phyloP scores from a whole-genome alignment of 805 yeast genomes.

The Suhomyces sp. region DNA sequence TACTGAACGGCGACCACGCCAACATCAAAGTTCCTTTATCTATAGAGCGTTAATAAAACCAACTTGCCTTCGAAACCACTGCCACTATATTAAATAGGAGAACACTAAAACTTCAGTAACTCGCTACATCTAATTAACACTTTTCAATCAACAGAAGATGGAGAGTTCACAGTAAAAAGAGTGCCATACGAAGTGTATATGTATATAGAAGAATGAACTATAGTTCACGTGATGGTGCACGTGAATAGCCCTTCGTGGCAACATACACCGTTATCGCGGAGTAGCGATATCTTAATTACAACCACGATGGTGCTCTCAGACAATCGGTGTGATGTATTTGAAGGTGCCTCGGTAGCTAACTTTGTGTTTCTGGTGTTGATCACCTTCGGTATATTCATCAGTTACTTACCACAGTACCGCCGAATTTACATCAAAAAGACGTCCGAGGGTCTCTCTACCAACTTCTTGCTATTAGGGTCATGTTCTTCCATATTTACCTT shows the following conservation, averaged over 20 bases:
- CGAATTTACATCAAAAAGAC: conserved; percentile 56
- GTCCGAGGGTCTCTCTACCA: conserved; percentile 77
- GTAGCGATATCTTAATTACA: neutral
- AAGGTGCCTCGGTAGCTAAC: conserved; percentile 49
- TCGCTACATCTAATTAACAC: too few species aligned
- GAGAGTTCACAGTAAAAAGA: too few species aligned
- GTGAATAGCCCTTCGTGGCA: neutral
- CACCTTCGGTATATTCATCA: conserved; percentile 63
- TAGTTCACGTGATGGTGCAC: neutral
- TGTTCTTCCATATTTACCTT: conserved; percentile 66
- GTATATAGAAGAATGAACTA: too few species aligned
- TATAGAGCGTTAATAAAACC: conserved; percentile 7
- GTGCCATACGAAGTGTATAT: too few species aligned
- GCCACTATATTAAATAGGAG: too few species aligned
- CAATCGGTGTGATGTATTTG: conserved; percentile 38
- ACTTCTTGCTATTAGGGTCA: conserved; percentile 67
- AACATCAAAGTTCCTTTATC: conserved; percentile 19
- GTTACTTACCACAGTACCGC: conserved; percentile 74
- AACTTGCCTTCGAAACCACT: too few species aligned
- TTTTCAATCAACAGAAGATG: too few species aligned
- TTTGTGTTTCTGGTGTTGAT: conserved; percentile 51
- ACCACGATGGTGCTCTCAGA: neutral
- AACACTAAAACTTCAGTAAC: too few species aligned
- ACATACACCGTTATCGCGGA: neutral
- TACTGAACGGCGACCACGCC: conserved; percentile 18